These are phyloP conservation scores for Tanacetum coccineum DNA, from an alignment of 129 eudicot species.

Conservation along the genomic window DNA sequence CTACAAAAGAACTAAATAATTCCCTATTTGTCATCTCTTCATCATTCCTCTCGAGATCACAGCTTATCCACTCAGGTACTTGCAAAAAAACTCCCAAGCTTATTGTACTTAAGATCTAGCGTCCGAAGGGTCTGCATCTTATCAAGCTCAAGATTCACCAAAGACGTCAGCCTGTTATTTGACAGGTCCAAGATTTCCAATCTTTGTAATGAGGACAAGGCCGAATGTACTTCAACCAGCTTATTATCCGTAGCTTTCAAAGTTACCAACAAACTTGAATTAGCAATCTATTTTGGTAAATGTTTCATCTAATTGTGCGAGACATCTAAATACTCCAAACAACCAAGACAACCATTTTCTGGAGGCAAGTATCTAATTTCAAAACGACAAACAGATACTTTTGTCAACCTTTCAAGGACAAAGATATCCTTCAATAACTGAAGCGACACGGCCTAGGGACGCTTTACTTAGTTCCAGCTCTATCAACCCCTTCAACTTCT, in stretches of 20 bases:
- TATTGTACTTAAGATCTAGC: slow-evolving; percentile 79
- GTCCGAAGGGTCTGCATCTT: slow-evolving; percentile 61
- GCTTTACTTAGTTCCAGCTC: slow-evolving; percentile 78
- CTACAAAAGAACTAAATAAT: slow-evolving; percentile 15
- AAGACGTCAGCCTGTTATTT: slow-evolving; percentile 74
- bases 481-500: slow-evolving; percentile 63
- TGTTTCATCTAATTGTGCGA: slow-evolving; percentile 83
- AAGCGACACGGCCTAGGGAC: slow-evolving; percentile 59
- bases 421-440: slow-evolving; percentile 66
- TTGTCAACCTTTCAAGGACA: slow-evolving; percentile 67
- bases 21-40: slow-evolving; percentile 48
- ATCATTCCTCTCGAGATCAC: slow-evolving; percentile 77
- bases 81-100: slow-evolving; percentile 49
- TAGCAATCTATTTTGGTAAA: slow-evolving; percentile 65
- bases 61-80: slow-evolving; percentile 78
- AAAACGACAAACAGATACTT: slow-evolving; percentile 77
- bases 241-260: slow-evolving; percentile 78
- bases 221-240: slow-evolving; percentile 57
- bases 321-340: slow-evolving; percentile 78
- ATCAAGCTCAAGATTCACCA: slow-evolving; percentile 58
- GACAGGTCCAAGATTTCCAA: slow-evolving; percentile 83
- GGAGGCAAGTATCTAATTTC: slow-evolving; percentile 88
- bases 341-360: slow-evolving; percentile 74
- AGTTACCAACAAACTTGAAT: slow-evolving; percentile 50
- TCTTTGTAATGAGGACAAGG: slow-evolving; percentile 61